Evolutionary conservation across 1,284 basidiomycete species (phyloP).

Genomic region (Agaricales sp.): DNA sequence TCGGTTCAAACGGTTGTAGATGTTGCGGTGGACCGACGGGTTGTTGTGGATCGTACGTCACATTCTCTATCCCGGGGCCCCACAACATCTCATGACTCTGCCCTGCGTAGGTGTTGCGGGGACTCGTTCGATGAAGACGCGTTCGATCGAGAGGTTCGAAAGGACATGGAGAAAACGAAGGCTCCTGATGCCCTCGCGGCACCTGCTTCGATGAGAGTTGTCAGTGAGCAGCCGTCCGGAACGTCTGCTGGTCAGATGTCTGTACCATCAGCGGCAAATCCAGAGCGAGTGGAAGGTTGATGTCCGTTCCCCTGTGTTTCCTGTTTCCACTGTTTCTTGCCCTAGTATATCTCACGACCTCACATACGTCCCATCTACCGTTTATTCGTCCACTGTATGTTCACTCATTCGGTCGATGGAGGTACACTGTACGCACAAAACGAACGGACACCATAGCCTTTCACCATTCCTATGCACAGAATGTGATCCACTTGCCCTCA

Average conservation of each 20-base stretch:
- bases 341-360: too few relatives aligned
- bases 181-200: constrained; percentile 10
- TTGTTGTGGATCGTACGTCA: constrained; percentile 27
- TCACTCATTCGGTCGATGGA: too few relatives aligned
- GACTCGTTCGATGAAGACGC: constrained; percentile 30
- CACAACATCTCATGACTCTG: not conserved
- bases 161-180: constrained; percentile 21
- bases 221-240: not conserved
- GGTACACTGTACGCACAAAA: too few relatives aligned
- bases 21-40: constrained; percentile 18
- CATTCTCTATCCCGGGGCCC: too few relatives aligned
- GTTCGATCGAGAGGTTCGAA: constrained; percentile 26
- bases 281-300: not conserved
- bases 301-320: not conserved
- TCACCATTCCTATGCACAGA: too few relatives aligned
- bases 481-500: too few relatives aligned
- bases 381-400: too few relatives aligned
- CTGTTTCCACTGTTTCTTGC: too few relatives aligned
- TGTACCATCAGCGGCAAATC: not conserved
- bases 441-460: too few relatives aligned
- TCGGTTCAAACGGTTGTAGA: constrained; percentile 23
- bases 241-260: not conserved
- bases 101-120: constrained; percentile 16
- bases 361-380: too few relatives aligned
- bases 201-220: constrained; percentile 7